These are phyloP conservation scores for Quercus engelmannii DNA, from an alignment of 306 rosid genomes.

Conservation along the genomic window DNA sequence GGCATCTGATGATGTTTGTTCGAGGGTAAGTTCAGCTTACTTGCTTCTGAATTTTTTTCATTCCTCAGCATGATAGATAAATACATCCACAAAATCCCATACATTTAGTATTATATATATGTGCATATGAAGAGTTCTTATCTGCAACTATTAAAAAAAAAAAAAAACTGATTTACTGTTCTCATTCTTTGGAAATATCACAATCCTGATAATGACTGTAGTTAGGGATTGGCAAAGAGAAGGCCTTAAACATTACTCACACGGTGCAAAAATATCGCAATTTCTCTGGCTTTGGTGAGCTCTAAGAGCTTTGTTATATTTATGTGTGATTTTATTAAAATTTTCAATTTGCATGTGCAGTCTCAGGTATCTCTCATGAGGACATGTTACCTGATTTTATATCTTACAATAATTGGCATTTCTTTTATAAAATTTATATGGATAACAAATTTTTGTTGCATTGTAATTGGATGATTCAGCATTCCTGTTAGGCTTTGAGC, in stretches of 20 bases:
- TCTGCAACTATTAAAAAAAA: background rate
- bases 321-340: background rate
- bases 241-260: slow-evolving; percentile 39
- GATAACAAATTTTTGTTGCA: background rate
- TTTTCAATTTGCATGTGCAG: background rate
- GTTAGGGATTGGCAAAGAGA: slow-evolving; percentile 65
- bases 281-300: slow-evolving; percentile 65
- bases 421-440: background rate
- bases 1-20: slow-evolving; percentile 49
- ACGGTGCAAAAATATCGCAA: slow-evolving; percentile 61
- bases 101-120: background rate
- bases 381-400: background rate
- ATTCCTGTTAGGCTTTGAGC: background rate
- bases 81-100: background rate
- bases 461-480: background rate
- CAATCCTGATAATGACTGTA: slow-evolving; percentile 25
- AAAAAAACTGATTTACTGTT: background rate
- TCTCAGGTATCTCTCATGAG: background rate
- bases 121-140: background rate
- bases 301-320: slow-evolving; percentile 7
- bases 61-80: background rate
- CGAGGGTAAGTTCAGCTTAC: slow-evolving; percentile 39
- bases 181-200: background rate
- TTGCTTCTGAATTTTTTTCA: background rate
- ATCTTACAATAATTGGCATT: background rate